A percentile compares a stretch with the other conserved stretches of the same genome.
These are phyloP conservation scores for Leishmania turanica DNA, from an alignment of 208 protist genomes.

Conservation along the genomic window DNA sequence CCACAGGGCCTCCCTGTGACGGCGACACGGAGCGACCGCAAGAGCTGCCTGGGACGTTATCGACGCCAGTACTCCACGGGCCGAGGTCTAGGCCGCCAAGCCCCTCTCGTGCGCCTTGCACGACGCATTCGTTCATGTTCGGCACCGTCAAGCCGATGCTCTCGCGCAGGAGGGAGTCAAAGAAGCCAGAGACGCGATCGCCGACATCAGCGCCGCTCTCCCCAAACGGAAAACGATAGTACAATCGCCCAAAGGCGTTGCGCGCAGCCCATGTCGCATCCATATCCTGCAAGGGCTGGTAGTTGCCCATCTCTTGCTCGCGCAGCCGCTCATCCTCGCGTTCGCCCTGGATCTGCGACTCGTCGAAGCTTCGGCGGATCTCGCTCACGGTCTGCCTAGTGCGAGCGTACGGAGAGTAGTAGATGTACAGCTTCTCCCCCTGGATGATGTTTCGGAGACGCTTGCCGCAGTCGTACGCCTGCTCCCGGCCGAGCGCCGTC, in stretches of 20 bases:
- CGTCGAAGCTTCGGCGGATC: conserved; percentile 69
- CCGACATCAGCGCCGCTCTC: conserved; percentile 92
- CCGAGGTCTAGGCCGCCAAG: conserved; percentile 18
- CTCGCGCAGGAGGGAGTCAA: conserved; percentile 85
- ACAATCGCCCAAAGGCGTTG: conserved; percentile 80
- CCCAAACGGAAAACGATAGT: conserved; percentile 91
- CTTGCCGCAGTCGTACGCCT: conserved; percentile 85
- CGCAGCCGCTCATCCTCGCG: conserved; percentile 92
- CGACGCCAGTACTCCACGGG: conserved; percentile 13
- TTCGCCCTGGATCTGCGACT: conserved; percentile 77
- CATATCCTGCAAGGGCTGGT: conserved; percentile 81
- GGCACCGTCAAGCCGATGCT: conserved; percentile 63
- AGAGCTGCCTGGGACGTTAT: background rate
- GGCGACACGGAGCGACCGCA: background rate
- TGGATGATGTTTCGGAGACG: conserved; percentile 73
- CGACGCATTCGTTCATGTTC: conserved; percentile 52
- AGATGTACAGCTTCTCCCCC: conserved; percentile 85
- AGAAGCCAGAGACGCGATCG: conserved; percentile 90
- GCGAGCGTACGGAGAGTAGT: conserved; percentile 90
- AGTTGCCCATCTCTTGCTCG: conserved; percentile 96
- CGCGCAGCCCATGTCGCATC: conserved; percentile 73
- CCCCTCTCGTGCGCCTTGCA: conserved; percentile 21
- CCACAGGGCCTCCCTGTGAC: background rate
- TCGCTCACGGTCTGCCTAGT: conserved; percentile 87
- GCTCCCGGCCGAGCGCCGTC: conserved; percentile 69